A percentile compares a stretch with the other conserved stretches of the same genome.
phyloP scores from a whole-genome alignment of 2,329 filamentous ascomycete species.

The Fusarium xylarioides region DNA sequence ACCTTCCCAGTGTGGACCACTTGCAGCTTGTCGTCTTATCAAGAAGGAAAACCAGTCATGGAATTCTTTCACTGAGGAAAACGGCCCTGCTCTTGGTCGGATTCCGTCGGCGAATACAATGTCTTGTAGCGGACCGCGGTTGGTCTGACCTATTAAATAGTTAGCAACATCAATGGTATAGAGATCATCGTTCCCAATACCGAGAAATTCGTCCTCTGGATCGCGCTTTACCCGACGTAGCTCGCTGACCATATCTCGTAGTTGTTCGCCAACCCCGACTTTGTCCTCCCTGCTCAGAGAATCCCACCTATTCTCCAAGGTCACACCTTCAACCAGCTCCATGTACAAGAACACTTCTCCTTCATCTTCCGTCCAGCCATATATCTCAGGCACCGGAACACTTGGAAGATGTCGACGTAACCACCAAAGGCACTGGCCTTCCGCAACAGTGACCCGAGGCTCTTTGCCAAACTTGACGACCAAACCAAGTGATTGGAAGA shows the following conservation, averaged over 20 bases:
- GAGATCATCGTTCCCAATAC: too few species aligned
- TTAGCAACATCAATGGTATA: too few species aligned
- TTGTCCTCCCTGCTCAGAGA: neutral
- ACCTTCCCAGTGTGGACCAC: neutral
- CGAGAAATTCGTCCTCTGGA: neutral
- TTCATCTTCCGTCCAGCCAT: neutral
- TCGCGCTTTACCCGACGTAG: neutral
- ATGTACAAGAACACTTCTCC: conserved; percentile 6
- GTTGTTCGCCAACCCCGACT: neutral
- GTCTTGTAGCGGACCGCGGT: neutral
- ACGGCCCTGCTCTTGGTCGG: neutral
- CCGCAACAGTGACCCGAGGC: neutral
- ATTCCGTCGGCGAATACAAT: neutral
- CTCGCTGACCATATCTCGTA: neutral
- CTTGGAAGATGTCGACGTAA: neutral
- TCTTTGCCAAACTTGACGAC: neutral
- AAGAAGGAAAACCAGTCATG: conserved; percentile 10
- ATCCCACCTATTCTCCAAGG: conserved; percentile 1
- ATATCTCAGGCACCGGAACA: conserved; percentile 17
- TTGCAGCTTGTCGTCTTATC: neutral
- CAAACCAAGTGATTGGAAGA: neutral
- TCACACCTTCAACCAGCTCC: neutral
- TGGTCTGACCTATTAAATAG: too few species aligned
- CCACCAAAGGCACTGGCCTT: neutral
- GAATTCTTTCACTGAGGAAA: neutral